These are phyloP conservation scores for Neurospora crassa DNA, from an alignment of 2,329 filamentous ascomycete species.

Conservation along the genomic window DNA sequence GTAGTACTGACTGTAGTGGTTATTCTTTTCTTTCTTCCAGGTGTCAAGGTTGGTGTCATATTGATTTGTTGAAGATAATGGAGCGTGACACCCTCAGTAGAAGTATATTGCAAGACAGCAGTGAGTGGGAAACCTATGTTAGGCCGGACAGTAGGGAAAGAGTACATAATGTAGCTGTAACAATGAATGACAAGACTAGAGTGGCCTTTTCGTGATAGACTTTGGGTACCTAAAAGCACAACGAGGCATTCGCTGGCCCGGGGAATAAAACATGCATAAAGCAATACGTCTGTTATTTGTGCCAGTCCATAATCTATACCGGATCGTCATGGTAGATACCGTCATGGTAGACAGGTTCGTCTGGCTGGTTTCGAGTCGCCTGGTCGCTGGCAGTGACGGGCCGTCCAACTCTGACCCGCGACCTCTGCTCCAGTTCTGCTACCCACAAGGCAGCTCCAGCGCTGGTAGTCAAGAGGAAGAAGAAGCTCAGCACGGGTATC, in stretches of 20 bases:
- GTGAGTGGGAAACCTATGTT: not conserved
- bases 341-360: conserved; percentile 16
- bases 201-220: not conserved
- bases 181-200: not conserved
- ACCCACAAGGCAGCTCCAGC: conserved; percentile 82
- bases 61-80: not conserved
- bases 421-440: conserved; percentile 55
- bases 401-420: conserved; percentile 12
- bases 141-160: not conserved
- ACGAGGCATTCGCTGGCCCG: not conserved
- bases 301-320: not conserved
- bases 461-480: conserved; percentile 83
- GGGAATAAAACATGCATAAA: not conserved
- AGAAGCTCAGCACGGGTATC: conserved; percentile 84
- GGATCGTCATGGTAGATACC: conserved; percentile 8
- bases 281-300: not conserved
- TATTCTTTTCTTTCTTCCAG: not conserved
- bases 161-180: not conserved
- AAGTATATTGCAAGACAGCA: not conserved
- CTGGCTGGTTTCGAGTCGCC: conserved; percentile 7
- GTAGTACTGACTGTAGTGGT: not conserved
- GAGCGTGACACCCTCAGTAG: not conserved
- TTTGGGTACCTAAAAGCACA: not conserved
- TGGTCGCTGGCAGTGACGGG: conserved; percentile 10
- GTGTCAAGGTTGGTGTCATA: not conserved